phyloP scores from a whole-genome alignment of 352 stramenopile genomes.

The Phytophthora tubulina region DNA sequence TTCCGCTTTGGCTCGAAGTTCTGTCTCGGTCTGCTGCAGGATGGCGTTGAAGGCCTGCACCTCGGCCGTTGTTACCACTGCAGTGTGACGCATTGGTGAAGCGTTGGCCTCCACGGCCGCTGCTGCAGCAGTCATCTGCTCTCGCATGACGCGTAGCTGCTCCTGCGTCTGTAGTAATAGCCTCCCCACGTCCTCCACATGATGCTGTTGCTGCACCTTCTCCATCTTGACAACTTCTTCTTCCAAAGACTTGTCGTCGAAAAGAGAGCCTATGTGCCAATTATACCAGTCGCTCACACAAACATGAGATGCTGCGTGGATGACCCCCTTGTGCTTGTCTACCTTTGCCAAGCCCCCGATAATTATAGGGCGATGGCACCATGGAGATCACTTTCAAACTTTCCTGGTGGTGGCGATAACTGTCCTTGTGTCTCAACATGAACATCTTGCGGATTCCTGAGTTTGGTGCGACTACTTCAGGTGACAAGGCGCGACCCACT shows the following conservation, averaged over 20 bases:
- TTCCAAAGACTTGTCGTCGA: neutral
- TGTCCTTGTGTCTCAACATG: constrained; percentile 37
- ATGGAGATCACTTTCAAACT: constrained; percentile 4
- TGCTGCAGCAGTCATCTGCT: constrained; percentile 66
- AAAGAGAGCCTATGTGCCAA: constrained; percentile 19
- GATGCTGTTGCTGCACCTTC: constrained; percentile 78
- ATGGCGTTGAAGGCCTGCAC: constrained; percentile 74
- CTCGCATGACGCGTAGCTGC: constrained; percentile 75
- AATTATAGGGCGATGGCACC: constrained; percentile 34
- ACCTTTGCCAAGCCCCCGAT: constrained; percentile 4
- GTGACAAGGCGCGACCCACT: constrained; percentile 64
- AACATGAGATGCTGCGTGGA: constrained; percentile 25
- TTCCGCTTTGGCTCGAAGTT: constrained; percentile 84
- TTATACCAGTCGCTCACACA: constrained; percentile 25
- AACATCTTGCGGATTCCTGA: constrained; percentile 71
- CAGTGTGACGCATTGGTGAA: constrained; percentile 45
- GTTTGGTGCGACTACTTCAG: constrained; percentile 17
- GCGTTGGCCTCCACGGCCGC: constrained; percentile 42
- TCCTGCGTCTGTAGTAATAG: constrained; percentile 87
- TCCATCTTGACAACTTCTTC: constrained; percentile 59
- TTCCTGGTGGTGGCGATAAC: neutral
- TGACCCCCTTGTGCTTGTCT: neutral
- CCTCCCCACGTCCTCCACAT: constrained; percentile 84
- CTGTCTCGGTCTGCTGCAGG: constrained; percentile 69
- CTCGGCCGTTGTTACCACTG: constrained; percentile 38